Percentiles rank a stretch among this genome's conserved stretches.
Evolutionary conservation across 1,139 yeast genomes (phyloP).

Genomic region (Casaregolazyma lundiana): DNA sequence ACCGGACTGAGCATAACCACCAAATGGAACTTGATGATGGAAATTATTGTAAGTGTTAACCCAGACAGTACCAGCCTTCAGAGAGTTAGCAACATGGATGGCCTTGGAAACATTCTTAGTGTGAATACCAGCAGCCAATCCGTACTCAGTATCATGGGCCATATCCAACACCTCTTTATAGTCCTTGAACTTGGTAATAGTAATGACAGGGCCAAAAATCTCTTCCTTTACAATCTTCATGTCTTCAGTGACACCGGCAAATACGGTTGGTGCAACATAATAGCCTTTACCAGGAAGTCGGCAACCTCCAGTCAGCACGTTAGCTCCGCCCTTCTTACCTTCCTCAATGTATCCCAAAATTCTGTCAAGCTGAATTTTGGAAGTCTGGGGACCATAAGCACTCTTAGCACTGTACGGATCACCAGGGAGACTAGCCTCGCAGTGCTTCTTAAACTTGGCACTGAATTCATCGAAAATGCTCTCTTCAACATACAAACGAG

Average conservation of each 20-base stretch:
- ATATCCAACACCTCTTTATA: constrained; percentile 62
- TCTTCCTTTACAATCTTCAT: constrained; percentile 74
- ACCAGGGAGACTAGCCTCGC: constrained; percentile 50
- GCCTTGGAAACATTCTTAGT: constrained; percentile 55
- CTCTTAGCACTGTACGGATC: constrained; percentile 66
- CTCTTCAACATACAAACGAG: constrained; percentile 75
- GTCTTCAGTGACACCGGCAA: constrained; percentile 62
- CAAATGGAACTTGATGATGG: constrained; percentile 73
- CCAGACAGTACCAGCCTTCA: constrained; percentile 79
- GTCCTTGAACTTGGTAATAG: constrained; percentile 66
- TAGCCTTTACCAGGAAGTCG: constrained; percentile 60
- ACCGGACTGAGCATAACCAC: constrained; percentile 86
- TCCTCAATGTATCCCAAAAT: constrained; percentile 65
- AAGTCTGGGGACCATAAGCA: constrained; percentile 85
- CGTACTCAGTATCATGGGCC: constrained; percentile 73
- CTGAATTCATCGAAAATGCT: constrained; percentile 64
- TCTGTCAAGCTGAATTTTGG: constrained; percentile 68
- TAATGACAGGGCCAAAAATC: constrained; percentile 83
- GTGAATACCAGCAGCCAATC: constrained; percentile 80
- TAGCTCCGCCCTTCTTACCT: constrained; percentile 75
- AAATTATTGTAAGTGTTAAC: constrained; percentile 77
- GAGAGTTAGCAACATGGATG: constrained; percentile 53
- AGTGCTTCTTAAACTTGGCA: constrained; percentile 52
- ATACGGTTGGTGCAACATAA: constrained; percentile 76
- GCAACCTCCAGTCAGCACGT: constrained; percentile 71